Base-by-base conservation (phyloP, 2,329 filamentous ascomycete species). In the Dactylonectria estremocensis region DNA sequence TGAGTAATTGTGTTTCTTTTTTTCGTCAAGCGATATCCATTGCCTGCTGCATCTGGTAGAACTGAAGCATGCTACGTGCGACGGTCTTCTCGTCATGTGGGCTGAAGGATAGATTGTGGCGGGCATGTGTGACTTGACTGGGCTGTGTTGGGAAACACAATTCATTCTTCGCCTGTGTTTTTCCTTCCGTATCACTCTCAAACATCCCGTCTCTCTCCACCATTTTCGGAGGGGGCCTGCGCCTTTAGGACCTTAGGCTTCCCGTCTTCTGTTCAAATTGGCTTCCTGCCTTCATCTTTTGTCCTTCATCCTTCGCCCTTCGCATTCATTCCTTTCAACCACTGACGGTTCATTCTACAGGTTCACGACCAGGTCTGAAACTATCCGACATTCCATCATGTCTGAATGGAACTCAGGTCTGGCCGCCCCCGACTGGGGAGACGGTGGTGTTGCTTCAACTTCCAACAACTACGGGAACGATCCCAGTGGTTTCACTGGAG, bases 361-460 rank as follows among this genome's bases (percentile, higher is more conserved):
- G 18, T 18, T n/a, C 4, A 46, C 7, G 4, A 20, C 16, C 14
- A 8, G 5, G n/a, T n/a, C 4, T 8, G n/a, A 18, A n/a, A 14
- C 40, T 14, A n/a, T n/a, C 40, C 6, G 6, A 14, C 40, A n/a
- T n/a, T 43, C 8, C 2, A n/a, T 8, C 16, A 43, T 43, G 40
- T 14, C 40, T 43, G 40, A 43, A 16, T 67, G 60, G 60, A 56
- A 50, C 5, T 55, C 46, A 24, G 65, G 16, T 7, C 40, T 45
- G 11, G 43, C 46, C 24, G 31, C 18, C 8, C 22, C 58, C 18
- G n/a, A 24, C 22, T 56, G 65, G 61, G 31, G 48, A n/a, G 13
- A 28, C 28, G 54, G 18, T 24, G 33, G 24, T n/a, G 57, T 33
- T 24, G 57, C 45, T 24, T 20, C 40, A 24, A 7, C 55, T 16